Evolutionary conservation across 805 yeast genomes (phyloP), one percentile per base, ranked within the genome.

Genomic region (Starmerella potacharoeniae): DNA sequence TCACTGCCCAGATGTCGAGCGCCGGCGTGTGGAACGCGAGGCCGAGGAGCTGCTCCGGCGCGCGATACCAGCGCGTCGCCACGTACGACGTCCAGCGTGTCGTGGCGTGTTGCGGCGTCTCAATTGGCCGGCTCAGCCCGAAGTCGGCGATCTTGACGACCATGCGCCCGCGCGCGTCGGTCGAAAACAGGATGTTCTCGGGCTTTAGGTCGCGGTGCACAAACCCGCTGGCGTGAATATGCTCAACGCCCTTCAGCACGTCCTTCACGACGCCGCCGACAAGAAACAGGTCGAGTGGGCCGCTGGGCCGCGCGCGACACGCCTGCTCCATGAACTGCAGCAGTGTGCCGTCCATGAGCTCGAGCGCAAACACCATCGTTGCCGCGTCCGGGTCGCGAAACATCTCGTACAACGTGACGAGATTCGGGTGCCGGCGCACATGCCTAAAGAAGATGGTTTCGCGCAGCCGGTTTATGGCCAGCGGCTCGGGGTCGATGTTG

Each of bases 31-130:
- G 91, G 65, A 80, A 84, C 14, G 57, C 52, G 17, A 60, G 46
- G 14, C 58, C 60, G 30, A 69, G 58, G 16, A 91, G 71, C 53
- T 91, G 72, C 66, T 91, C 98, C 0, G 98, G 98, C 0, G 97
- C 90, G 54, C 97, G 74, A 68, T 91, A 91, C 98, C 98, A 91
- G 58, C 97, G 73, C 1, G 97, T 91, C 1, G 95, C 96, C 17
- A 91, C 97, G 66, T 90, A 91, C 1, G 88, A 79, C 0, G 97
- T 86, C 66, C 87, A 74, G 53, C 80, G 81, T 0, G 79, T 77
- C 39, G 80, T 73, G 0, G 85, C 86, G 7, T 30, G 3, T 31
- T n/a, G 14, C 22, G 34, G 16, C 33, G 31, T 37, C 14, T 41
- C 54, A 37, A 84, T 69, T 2, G 86, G 78, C 57, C 96, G 75